A percentile compares a stretch with the other conserved stretches of the same genome.
These are phyloP conservation scores for Boletellus ananas DNA, from an alignment of 768 basidiomycete genomes.

Conservation along the genomic window DNA sequence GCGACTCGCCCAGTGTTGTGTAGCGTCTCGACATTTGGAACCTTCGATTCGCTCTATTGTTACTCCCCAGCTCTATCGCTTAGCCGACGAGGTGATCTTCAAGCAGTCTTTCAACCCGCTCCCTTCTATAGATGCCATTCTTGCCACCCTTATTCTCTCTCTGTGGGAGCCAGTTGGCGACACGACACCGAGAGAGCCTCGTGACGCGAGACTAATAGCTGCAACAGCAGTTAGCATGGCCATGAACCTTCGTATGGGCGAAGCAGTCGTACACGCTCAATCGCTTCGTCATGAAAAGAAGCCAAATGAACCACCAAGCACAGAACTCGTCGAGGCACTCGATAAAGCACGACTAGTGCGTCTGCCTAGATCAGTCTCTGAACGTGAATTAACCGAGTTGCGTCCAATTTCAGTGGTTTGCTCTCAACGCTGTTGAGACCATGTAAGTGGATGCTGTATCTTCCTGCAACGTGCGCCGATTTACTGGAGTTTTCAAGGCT, in stretches of 20 bases:
- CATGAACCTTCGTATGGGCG: slow-evolving; percentile 39
- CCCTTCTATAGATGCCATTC: slow-evolving; percentile 40
- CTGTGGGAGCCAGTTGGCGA: slow-evolving; percentile 43
- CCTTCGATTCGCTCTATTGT: slow-evolving; percentile 33
- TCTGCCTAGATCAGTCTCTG: slow-evolving; percentile 6
- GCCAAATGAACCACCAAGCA: slow-evolving; percentile 21
- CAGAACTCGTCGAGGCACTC: slow-evolving; percentile 33
- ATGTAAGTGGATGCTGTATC: slow-evolving; percentile 27
- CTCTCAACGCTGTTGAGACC: slow-evolving; percentile 36
- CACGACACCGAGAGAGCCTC: slow-evolving; percentile 26
- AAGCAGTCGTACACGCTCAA: slow-evolving; percentile 33
- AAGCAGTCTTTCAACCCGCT: slow-evolving; percentile 40
- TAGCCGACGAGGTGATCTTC: slow-evolving; percentile 38
- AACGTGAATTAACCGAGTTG: slow-evolving; percentile 14
- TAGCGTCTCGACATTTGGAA: slow-evolving; percentile 44
- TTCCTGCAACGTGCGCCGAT: neutral
- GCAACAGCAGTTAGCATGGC: slow-evolving; percentile 46
- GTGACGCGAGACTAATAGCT: slow-evolving; percentile 39
- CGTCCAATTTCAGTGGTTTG: slow-evolving; percentile 35
- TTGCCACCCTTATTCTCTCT: slow-evolving; percentile 40
- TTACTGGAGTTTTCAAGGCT: slow-evolving; percentile 28
- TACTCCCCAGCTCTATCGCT: slow-evolving; percentile 38
- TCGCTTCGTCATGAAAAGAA: slow-evolving; percentile 30
- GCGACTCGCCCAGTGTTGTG: slow-evolving; percentile 43
- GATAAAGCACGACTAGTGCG: slow-evolving; percentile 38